phyloP scores from a whole-genome alignment of 345 rosid genomes.

The Aethionema arabicum region DNA sequence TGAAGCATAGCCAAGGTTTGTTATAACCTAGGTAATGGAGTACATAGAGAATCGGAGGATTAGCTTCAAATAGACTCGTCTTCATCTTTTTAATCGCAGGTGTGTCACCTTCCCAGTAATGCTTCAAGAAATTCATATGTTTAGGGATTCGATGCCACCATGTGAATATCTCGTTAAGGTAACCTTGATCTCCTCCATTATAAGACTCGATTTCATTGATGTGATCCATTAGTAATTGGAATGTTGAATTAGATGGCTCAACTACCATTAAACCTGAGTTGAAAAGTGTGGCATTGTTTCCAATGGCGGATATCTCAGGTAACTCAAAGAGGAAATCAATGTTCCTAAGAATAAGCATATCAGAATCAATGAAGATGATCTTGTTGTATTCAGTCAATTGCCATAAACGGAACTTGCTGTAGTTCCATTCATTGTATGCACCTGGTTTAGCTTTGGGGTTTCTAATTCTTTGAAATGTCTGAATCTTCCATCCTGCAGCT shows the following conservation, averaged over 20 bases:
- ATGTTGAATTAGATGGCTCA: slow-evolving; percentile 82
- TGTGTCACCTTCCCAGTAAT: slow-evolving; percentile 91
- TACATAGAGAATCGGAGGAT: slow-evolving; percentile 82
- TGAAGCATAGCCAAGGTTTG: slow-evolving; percentile 88
- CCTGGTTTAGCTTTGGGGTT: slow-evolving; percentile 76
- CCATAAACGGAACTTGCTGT: slow-evolving; percentile 94
- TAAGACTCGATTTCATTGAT: slow-evolving; percentile 79
- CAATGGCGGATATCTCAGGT: slow-evolving; percentile 82
- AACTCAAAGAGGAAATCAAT: slow-evolving; percentile 83
- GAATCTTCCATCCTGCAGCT: slow-evolving; percentile 89
- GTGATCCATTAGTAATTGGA: slow-evolving; percentile 79
- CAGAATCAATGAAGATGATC: slow-evolving; percentile 89
- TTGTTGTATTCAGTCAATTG: slow-evolving; percentile 78
- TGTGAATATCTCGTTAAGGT: slow-evolving; percentile 84
- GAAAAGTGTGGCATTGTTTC: slow-evolving; percentile 76
- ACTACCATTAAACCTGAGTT: slow-evolving; percentile 89
- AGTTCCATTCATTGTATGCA: slow-evolving; percentile 89
- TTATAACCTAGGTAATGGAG: slow-evolving; percentile 72
- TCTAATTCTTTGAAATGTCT: slow-evolving; percentile 71
- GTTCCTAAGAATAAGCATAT: slow-evolving; percentile 80
- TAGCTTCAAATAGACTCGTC: slow-evolving; percentile 64
- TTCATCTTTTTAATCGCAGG: slow-evolving; percentile 70
- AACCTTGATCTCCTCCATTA: slow-evolving; percentile 95
- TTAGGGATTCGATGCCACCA: slow-evolving; percentile 98
- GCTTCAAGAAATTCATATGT: slow-evolving; percentile 93